Evolutionary conservation across 2,329 filamentous ascomycete species (phyloP), one percentile per base, ranked within the genome.

Genomic region (Alternaria sp.): DNA sequence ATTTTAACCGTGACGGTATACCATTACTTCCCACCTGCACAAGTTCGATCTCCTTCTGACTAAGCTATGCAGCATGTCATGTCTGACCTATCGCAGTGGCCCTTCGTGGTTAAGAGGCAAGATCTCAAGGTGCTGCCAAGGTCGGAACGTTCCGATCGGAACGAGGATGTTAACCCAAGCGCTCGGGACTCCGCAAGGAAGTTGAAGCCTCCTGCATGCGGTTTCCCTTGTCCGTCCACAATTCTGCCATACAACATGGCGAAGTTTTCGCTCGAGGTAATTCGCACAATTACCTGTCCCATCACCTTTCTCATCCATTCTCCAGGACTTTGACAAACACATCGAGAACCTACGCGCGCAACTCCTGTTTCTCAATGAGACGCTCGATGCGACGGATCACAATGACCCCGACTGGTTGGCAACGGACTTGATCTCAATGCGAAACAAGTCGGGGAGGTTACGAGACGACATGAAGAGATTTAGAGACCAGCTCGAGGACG

Each of bases 391-490:
- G 32, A 78, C 75, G 43, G 76, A 79, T 60, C 71, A 76, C 65
- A 76, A 75, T 71, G 70, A 69, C 32, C 76, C 76, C 12, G 76
- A 78, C 57, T 78, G 76, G 76, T 67, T 77, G n/a, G 73, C 76
- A n/a, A 72, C 72, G 6, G 76, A 78, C 51, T 71, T 79, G 43
- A 59, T 78, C 50, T 73, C 71, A 19, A 59, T 79, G 47, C 72
- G 74, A 32, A 77, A 77, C 26, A 76, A 76, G 58, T 72, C 74
- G 15, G 72, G 75, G 15, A 73, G 73, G 40, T 56, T 79, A 26
- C 68, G 73, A n/a, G 76, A 77, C 67, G 74, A 75, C 43, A 77
- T 79, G 76, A 71, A 76, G 57, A 67, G 71, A 30, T 75, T 79
- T 47, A 68, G 71, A 23, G 71, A 74, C 15, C 71, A 75, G 58